A percentile compares a stretch with the other conserved stretches of the same genome.
Conservation (phyloP, 306 rosid genomes). For the Gastrolobium bilobum region DNA sequence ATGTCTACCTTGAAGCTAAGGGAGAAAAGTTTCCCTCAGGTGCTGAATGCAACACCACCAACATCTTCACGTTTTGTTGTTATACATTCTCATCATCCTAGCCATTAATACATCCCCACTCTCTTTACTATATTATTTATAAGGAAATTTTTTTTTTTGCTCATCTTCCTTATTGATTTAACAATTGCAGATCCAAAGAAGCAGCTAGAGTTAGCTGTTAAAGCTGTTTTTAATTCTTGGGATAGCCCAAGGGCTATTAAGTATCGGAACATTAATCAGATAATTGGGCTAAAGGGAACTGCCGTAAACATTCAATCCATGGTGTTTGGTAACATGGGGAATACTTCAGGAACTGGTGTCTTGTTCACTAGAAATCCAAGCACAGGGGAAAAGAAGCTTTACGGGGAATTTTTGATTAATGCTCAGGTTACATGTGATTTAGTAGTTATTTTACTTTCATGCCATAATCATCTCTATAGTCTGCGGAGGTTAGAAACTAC, state of each 20-base stretch:
- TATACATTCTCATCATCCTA: conserved; percentile 28
- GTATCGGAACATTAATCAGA: conserved; percentile 89
- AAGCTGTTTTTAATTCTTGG: conserved; percentile 98
- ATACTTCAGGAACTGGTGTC: conserved; percentile 96
- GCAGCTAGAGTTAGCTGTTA: conserved; percentile 81
- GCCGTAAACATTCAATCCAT: conserved; percentile 96
- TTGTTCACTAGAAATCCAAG: conserved; percentile 97
- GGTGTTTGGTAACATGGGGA: conserved; percentile 99
- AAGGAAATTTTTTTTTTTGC: background rate
- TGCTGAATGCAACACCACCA: conserved; percentile 47
- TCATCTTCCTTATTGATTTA: conserved; percentile 15
- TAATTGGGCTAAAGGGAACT: conserved; percentile 87
- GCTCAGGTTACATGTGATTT: conserved; percentile 77
- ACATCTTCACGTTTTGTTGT: conserved; percentile 42
- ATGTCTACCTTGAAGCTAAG: conserved; percentile 71
- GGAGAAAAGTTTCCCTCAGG: conserved; percentile 93
- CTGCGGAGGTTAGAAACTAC: background rate
- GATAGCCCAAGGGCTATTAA: conserved; percentile 96
- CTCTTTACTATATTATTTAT: background rate
- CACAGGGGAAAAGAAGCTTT: conserved; percentile 94
- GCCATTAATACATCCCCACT: background rate
- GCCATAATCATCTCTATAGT: conserved; percentile 11
- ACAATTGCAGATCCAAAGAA: conserved; percentile 81
- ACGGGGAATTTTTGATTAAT: conserved; percentile 93
- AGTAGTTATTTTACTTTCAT: conserved; percentile 44